Base-by-base conservation (phyloP, 2,329 filamentous ascomycete species). In the Domatiomyces globalis region DNA sequence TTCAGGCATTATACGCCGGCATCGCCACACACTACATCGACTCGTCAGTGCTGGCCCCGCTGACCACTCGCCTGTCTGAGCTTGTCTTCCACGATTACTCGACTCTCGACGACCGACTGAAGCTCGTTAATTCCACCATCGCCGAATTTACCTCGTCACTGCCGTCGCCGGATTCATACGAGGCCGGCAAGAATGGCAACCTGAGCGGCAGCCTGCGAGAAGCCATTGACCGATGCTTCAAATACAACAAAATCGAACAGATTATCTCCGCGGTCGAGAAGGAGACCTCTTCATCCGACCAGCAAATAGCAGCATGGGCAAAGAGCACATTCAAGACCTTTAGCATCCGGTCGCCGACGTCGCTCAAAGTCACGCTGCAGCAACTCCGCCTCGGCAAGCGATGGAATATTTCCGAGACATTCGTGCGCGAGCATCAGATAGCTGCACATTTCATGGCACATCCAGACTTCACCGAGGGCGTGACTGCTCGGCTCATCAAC, bases 11-110 rank as follows among this genome's bases (percentile, higher is more conserved):
- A 63, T 95, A 94, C 71, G 78, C 87, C 45, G 92, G 92, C 53
- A 75, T 98, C 61, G 92, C 92, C 54, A 96, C 92, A 12, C 92
- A 98, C 72, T 98, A 95, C 71, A 73, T 98, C 58, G 85, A 98
- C 75, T 95, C 90, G 44, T 88, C 86, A 54, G 83, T 84, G 58
- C 76, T 98, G 54, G 81, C 85, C 48, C 79, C 80, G 60, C 77
- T 98, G 52, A 87, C 95, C 67, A 76, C 81, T 18, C 86, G 90
- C 65, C 77, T 98, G 22, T 85, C 87, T 1, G 92, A 98, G 70
- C 77, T 98, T 56, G 78, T 83, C 25, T 98, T 98, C 74, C 77
- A 78, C 54, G 94, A 98, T 70, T 80, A 83, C 62, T 79, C 85
- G 51, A 59, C 67, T 42, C 71, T 84, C 19, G 59, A 73, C 19